These are phyloP conservation scores for Candida albicans DNA, from an alignment of 1,139 yeast species.

Conservation along the genomic window DNA sequence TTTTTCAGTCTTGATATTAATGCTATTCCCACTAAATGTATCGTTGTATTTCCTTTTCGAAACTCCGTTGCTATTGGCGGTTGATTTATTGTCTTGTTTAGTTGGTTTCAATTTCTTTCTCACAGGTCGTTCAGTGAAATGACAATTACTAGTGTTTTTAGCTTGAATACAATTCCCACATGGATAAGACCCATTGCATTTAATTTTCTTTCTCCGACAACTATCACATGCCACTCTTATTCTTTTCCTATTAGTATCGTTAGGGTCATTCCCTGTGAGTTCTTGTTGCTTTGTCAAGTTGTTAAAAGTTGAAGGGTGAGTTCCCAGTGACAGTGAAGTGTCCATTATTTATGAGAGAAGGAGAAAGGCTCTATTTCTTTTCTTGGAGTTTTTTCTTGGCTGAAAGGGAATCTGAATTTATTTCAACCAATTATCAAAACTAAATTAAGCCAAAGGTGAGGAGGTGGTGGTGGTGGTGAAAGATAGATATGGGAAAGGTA, in stretches of 20 bases:
- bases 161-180: conserved; percentile 42
- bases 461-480: too few relatives aligned
- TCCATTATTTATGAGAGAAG: background rate
- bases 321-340: background rate
- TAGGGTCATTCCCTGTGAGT: conserved; percentile 10
- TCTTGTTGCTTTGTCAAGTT: background rate
- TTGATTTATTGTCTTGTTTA: background rate
- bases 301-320: background rate
- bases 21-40: background rate
- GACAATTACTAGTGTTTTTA: conserved; percentile 23
- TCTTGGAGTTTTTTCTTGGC: too few relatives aligned
- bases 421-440: too few relatives aligned
- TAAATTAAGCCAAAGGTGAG: too few relatives aligned
- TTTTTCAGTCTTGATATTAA: background rate
- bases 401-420: too few relatives aligned
- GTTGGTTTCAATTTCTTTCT: conserved; percentile 16
- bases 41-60: background rate
- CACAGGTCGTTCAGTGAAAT: conserved; percentile 27
- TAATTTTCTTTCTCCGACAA: conserved; percentile 50
- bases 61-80: background rate
- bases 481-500: too few relatives aligned
- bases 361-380: too few relatives aligned
- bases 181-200: conserved; percentile 50
- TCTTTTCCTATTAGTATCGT: conserved; percentile 18
- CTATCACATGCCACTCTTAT: conserved; percentile 55